Base-by-base conservation (phyloP, 1,284 basidiomycete species). In the Naganishia cerealis region DNA sequence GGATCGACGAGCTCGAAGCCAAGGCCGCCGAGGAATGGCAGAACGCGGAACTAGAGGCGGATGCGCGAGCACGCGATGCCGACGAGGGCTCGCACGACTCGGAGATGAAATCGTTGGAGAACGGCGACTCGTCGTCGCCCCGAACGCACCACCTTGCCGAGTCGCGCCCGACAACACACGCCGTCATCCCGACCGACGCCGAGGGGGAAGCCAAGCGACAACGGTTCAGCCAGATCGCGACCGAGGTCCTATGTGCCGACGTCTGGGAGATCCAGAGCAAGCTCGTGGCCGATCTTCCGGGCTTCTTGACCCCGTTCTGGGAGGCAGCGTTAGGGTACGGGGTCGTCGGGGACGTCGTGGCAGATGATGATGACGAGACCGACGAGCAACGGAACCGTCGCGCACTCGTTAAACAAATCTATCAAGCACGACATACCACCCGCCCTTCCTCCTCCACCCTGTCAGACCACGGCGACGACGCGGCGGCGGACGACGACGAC, bases 221-320 rank as follows among this genome's bases (percentile, higher is more conserved):
- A 48, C 95, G 94, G 81, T 98, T 94, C 79, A 94, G 95, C 0
- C 92, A 92, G 76, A 87, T 96, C 40, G 90, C 93, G 18, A 94
- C 94, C 18, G 96, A 99, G 80, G 93, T 99, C 38, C 85, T 99
- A 42, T 94, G 93, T 80, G 91, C 90, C 81, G 94, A 97, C 75
- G 88, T 96, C 79, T 96, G 93, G 89, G 90, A 90, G 24, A 91
- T 99, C 73, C 88, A 93, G 58, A 91, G 95, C 78, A 91, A 91
- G 2, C 90, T 94, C 75, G 85, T 96, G 75, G 86, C 85, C 73
- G 84, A 90, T 75, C 72, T 77, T 57, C 78, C 81, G 29, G 69
- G 72, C 18, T 83, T 94, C 63, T 84, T 94, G 67, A 82, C 84
- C 21, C 89, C 90, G 9, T 96, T 96, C 84, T 99, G 96, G 96